Evolutionary conservation across 768 basidiomycete genomes (phyloP), one percentile per base, ranked within the genome.

Genomic region (Leccinum incarnatum): DNA sequence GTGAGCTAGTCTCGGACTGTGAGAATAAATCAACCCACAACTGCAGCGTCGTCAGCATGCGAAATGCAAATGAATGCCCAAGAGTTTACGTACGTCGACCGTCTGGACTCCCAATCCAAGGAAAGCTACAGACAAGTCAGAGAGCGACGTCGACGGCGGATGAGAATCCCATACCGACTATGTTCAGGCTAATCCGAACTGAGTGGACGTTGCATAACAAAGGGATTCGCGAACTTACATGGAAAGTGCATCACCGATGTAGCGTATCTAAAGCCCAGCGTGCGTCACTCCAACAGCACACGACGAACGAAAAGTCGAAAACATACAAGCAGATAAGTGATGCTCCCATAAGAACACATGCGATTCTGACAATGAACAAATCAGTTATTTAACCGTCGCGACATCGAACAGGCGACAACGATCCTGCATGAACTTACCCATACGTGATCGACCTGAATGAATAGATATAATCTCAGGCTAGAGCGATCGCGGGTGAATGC

Each of bases 171-270:
- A 7, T 47, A 69, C 67, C 29, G 8, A 59, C 36, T 40, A 61
- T 47, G 23, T 59, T 62, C 57, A 67, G 45, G 36, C 67, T 68
- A 36, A 11, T 32, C 2, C 0, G 5, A 34, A 21, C 51, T 57
- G 2, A 54, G 48, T 50, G 32, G 40, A 17, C 14, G 7, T 50
- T 25, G 15, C 1, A 5, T 47, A 29, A 54, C 27, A 30, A 5
- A 15, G 10, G 4, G 2, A 36, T 27, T 5, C 6, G 12, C 23
- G 25, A 8, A 29, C 68, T 60, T 29, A 68, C 67, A 65, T 62
- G 21, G 53, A 56, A 27, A 69, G 23, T 2, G 34, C 55, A 34
- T 69, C 55, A n/a, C 67, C 67, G 1, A 69, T 53, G 15, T 67
- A 68, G 8, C 68, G 68, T n/a, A 68, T 67, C 67, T 69, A 14